Conservation (phyloP, 192 early-diverging fungal species). For the Chytriomyces sp. region DNA sequence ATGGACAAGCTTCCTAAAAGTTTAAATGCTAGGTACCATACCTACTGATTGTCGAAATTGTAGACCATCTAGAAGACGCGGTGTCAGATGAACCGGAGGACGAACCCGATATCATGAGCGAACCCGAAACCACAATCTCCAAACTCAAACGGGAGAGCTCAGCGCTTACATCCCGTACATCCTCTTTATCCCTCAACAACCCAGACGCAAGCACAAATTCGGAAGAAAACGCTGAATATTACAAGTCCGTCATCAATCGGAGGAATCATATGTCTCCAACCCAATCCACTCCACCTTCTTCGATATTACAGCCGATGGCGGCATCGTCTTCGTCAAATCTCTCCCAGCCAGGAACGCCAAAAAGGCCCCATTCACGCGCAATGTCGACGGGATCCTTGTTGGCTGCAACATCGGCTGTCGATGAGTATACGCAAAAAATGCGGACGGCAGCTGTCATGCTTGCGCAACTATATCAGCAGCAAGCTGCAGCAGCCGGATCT, state of each 20-base stretch:
- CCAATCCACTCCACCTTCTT: not conserved
- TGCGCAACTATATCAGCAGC: conserved; percentile 89
- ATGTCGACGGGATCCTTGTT: not conserved
- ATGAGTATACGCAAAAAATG: conserved; percentile 92
- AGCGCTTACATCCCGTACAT: not conserved
- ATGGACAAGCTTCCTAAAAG: not conserved
- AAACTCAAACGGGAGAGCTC: not conserved
- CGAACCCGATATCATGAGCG: not conserved
- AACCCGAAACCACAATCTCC: not conserved
- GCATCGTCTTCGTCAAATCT: not conserved
- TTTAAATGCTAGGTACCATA: conserved; percentile 85
- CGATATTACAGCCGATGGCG: not conserved
- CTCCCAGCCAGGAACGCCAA: conserved; percentile 4
- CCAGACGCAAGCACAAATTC: conserved; percentile 23
- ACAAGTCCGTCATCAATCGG: conserved; percentile 27
- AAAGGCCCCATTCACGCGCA: conserved; percentile 28
- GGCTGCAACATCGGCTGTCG: conserved; percentile 51
- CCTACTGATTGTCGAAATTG: conserved; percentile 85
- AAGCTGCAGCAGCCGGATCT: conserved; percentile 41
- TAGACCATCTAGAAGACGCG: conserved; percentile 64
- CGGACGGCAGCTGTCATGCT: conserved; percentile 95
- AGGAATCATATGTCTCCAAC: conserved; percentile 28
- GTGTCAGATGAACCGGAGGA: not conserved
- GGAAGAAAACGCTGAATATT: conserved; percentile 32
- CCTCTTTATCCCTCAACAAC: conserved; percentile 20